phyloP scores from a whole-genome alignment of 1,284 basidiomycete species.

The Ganoderma sp. region DNA sequence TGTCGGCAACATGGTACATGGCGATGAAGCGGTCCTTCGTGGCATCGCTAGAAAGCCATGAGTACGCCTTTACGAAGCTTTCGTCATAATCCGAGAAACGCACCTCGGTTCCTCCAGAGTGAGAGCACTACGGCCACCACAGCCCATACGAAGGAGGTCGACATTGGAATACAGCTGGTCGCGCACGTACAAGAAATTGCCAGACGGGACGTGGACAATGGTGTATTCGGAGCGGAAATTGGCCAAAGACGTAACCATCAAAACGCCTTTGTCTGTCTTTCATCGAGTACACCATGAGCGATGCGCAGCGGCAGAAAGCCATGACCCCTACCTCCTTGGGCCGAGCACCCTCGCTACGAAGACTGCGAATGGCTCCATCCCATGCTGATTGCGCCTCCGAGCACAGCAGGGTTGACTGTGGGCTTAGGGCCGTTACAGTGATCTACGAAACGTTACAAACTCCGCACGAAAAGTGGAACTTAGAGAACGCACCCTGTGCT shows the following conservation, averaged over 20 bases:
- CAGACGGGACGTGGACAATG: conserved; percentile 75
- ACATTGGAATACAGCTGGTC: conserved; percentile 79
- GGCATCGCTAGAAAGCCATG: conserved; percentile 55
- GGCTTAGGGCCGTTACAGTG: conserved; percentile 60
- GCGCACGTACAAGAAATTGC: conserved; percentile 64
- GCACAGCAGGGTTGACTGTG: conserved; percentile 47
- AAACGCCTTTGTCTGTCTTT: conserved; percentile 67
- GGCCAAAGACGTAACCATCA: conserved; percentile 83
- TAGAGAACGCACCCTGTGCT: conserved; percentile 56
- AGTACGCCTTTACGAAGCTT: not conserved
- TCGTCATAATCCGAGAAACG: conserved; percentile 19
- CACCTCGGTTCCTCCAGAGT: conserved; percentile 77
- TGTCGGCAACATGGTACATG: conserved; percentile 66
- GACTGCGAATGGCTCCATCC: conserved; percentile 61
- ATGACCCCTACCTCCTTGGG: conserved; percentile 59
- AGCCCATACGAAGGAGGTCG: conserved; percentile 78
- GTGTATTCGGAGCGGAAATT: conserved; percentile 85
- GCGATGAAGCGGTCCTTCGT: conserved; percentile 79
- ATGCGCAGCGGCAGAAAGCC: conserved; percentile 5
- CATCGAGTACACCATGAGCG: not conserved
- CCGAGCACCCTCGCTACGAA: conserved; percentile 69
- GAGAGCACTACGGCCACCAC: conserved; percentile 74
- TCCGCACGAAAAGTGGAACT: not conserved
- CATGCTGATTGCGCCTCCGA: conserved; percentile 60
- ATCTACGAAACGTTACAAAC: conserved; percentile 49